Percentiles rank a stretch among this genome's conserved stretches.
Evolutionary conservation across 1,284 basidiomycete species (phyloP).

Genomic region (Malassezia caprae): DNA sequence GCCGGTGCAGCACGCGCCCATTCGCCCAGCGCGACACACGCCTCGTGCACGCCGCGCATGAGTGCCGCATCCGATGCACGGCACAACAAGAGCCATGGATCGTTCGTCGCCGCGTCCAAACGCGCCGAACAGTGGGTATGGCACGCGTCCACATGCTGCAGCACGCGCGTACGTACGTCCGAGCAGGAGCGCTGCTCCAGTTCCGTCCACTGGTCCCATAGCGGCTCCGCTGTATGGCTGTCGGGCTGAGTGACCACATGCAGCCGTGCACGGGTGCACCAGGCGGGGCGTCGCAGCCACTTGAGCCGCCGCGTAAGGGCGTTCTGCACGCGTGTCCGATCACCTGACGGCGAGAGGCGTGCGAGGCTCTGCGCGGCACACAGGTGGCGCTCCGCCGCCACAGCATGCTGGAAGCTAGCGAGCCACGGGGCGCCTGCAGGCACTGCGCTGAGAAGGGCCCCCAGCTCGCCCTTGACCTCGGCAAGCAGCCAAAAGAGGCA

Average conservation of each 20-base stretch:
- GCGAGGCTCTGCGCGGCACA: background rate
- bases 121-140: background rate
- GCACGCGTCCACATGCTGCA: background rate
- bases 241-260: background rate
- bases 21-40: background rate
- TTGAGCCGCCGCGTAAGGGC: conserved; percentile 10
- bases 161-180: background rate
- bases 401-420: background rate
- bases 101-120: background rate
- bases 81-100: background rate
- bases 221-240: background rate
- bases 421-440: background rate
- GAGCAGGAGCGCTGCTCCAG: background rate
- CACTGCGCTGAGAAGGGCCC: background rate
- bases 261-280: background rate
- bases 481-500: conserved; percentile 10
- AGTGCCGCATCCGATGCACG: background rate
- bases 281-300: conserved; percentile 10
- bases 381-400: background rate
- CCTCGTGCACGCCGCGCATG: background rate
- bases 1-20: background rate
- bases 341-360: background rate
- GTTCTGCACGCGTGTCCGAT: background rate
- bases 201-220: conserved; percentile 3
- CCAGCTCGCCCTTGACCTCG: background rate